phyloP scores from a whole-genome alignment of 306 rosid genomes.

The Prunus armeniaca region DNA sequence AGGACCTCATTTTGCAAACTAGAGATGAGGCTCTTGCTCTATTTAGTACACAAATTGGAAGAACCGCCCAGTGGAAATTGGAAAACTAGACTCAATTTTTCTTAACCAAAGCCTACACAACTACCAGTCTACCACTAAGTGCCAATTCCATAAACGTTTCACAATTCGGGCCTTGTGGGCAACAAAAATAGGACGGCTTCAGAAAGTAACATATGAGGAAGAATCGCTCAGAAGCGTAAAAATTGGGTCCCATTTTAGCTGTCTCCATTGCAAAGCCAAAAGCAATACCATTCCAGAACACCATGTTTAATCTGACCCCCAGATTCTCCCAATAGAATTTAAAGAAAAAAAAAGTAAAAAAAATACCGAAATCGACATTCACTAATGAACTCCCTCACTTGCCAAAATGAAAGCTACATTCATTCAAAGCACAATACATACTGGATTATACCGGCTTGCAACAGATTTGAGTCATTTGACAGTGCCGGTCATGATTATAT shows the following conservation, averaged over 20 bases:
- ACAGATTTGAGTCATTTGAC: not conserved
- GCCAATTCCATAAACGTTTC: conserved; percentile 2
- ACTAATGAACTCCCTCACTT: not conserved
- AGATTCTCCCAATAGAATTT: not conserved
- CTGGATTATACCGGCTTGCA: not conserved
- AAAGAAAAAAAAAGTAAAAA: not conserved
- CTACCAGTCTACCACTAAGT: not conserved
- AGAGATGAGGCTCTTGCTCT: not conserved
- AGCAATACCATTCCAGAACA: not conserved
- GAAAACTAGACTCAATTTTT: not conserved
- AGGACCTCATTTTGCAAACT: not conserved
- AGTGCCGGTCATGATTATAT: not conserved
- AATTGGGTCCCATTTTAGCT: not conserved
- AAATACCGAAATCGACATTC: not conserved
- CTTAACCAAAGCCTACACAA: not conserved
- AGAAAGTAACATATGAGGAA: not conserved
- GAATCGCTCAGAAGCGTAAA: not conserved
- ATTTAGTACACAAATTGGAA: not conserved
- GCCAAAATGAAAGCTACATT: not conserved
- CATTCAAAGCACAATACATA: not conserved
- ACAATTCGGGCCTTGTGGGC: not conserved
- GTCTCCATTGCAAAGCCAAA: not conserved
- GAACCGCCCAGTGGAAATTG: not conserved
- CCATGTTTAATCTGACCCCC: not conserved
- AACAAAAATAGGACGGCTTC: not conserved